Evolutionary conservation across 306 rosid species (phyloP), one percentile per base, ranked within the genome.

Genomic region (Prunus salicina): DNA sequence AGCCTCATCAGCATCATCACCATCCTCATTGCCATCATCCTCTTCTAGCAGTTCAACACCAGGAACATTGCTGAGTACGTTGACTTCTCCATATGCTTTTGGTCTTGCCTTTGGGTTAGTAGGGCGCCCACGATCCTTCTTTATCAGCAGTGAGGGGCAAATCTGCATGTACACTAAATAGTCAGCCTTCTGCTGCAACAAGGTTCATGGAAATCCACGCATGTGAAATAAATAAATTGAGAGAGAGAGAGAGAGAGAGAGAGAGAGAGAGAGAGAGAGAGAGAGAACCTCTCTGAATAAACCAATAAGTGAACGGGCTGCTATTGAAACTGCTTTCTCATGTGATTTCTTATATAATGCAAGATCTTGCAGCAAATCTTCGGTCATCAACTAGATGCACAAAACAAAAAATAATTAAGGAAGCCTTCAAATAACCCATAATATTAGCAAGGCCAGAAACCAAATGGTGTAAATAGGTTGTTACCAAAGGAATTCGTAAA

Each of bases 51-150:
- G 80, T 77, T 94, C 98, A 73, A 86, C 83, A 80, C 82, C 97
- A 81, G 95, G 90, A 85, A 92, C 93, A 77, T 89, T 76, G 66
- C 86, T 67, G 10, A 62, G 88, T 74, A 89, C 85, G 75, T 61
- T 60, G 66, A 86, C 88, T 75, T 90, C 93, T 78, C 98, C 98
- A 84, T 82, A 91, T 13, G 91, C 96, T 85, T 88, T 94, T 65
- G 95, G 97, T 79, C 82, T 90, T 62, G 97, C 93, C 74, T 64
- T 86, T 10, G 96, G 86, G 80, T 87, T 81, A 15, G 74, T 76
- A 43, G 90, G 97, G 20, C 95, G 88, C 52, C 98, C 98, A 74
- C 96, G 96, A 78, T 94, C 98, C 85, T 90, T 94, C 89, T 91
- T 94, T 82, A 89, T 80, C 73, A 94, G 88, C 13, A 94, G 84